Percentiles rank a stretch among this genome's conserved stretches.
Evolutionary conservation across 352 stramenopile genomes (phyloP).

Genomic region (Phytophthora quininea): DNA sequence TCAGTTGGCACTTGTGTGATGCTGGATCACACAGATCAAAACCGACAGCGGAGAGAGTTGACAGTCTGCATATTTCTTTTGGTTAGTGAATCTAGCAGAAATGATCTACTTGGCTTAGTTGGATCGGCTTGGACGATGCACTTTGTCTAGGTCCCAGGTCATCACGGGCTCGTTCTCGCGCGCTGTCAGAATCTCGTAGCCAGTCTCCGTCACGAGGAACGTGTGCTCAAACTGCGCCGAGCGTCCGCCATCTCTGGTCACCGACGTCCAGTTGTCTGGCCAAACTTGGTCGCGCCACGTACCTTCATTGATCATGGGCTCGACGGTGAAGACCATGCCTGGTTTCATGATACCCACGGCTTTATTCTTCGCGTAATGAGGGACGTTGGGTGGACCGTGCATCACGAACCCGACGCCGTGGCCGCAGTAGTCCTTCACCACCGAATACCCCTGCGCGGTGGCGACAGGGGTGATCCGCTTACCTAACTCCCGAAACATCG

Average conservation of each 20-base stretch:
- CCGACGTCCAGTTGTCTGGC: slow-evolving; percentile 97
- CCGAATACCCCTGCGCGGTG: slow-evolving; percentile 78
- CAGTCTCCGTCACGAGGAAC: slow-evolving; percentile 94
- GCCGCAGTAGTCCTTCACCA: slow-evolving; percentile 97
- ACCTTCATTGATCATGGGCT: slow-evolving; percentile 98
- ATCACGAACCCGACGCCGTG: slow-evolving; percentile 97
- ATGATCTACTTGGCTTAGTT: slow-evolving; percentile 1
- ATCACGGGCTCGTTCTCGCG: slow-evolving; percentile 77
- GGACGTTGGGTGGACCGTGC: slow-evolving; percentile 95
- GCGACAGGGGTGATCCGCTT: slow-evolving; percentile 90
- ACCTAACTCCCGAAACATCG: slow-evolving; percentile 94
- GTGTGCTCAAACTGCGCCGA: slow-evolving; percentile 97
- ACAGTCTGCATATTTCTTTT: too few relatives aligned
- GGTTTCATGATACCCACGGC: slow-evolving; percentile 94
- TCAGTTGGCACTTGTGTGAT: too few relatives aligned
- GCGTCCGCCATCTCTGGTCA: slow-evolving; percentile 93
- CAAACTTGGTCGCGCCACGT: slow-evolving; percentile 88
- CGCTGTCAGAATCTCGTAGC: slow-evolving; percentile 95
- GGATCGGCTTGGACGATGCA: slow-evolving; percentile 59
- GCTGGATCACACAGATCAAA: too few relatives aligned
- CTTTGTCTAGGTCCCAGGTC: slow-evolving; percentile 77
- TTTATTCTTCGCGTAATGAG: slow-evolving; percentile 97
- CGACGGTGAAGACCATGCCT: slow-evolving; percentile 97
- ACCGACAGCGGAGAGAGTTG: too few relatives aligned
- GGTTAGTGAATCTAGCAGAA: slow-evolving; percentile 5